Percentiles rank a stretch among this genome's conserved stretches.
Conservation (phyloP, 345 rosid genomes). For the Eucalyptus pauciflora region DNA sequence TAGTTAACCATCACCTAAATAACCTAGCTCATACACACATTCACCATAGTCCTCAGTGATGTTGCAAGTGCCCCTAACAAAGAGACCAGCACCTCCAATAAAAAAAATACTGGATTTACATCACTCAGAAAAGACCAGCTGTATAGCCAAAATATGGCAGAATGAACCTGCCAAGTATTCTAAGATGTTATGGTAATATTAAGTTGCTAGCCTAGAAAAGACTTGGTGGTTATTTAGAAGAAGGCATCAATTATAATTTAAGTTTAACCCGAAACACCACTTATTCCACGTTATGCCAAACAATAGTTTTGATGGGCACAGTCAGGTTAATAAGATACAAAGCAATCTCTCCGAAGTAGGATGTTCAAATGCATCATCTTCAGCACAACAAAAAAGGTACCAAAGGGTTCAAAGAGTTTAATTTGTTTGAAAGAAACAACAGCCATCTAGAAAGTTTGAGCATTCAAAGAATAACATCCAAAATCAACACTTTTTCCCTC, state of each 20-base stretch:
- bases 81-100: not conserved
- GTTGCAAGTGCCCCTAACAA: not conserved
- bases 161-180: not conserved
- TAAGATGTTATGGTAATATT: not conserved
- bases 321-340: not conserved
- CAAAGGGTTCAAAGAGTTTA: not conserved
- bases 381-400: not conserved
- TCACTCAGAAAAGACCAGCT: not conserved
- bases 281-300: not conserved
- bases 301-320: not conserved
- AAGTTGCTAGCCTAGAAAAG: not conserved
- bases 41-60: not conserved
- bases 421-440: not conserved
- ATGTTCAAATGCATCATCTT: not conserved
- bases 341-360: not conserved
- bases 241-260: not conserved
- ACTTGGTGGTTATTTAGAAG: not conserved
- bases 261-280: not conserved
- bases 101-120: not conserved
- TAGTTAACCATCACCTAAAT: not conserved
- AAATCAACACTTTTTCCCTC: not conserved
- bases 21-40: not conserved
- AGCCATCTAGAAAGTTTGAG: not conserved
- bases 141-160: not conserved
- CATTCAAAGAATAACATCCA: not conserved